Percentiles rank a stretch among this genome's conserved stretches.
phyloP scores from a whole-genome alignment of 768 basidiomycete genomes.

The Phaffia tasmanica region DNA sequence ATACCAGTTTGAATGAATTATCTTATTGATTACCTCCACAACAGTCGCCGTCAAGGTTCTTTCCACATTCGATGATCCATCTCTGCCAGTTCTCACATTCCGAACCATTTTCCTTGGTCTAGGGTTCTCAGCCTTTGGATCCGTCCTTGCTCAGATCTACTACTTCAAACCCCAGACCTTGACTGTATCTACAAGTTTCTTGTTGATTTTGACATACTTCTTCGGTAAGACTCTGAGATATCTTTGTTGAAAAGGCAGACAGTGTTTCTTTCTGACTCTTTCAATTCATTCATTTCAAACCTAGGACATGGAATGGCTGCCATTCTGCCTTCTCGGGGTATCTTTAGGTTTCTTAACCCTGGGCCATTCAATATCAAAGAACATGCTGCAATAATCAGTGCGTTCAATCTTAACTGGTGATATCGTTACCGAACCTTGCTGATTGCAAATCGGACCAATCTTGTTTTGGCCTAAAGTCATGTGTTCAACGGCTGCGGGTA shows the following conservation, averaged over 20 bases:
- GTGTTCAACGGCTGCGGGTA: conserved; percentile 35
- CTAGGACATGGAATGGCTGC: conserved; percentile 26
- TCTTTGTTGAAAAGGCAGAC: not conserved
- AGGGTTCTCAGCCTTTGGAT: conserved; percentile 34
- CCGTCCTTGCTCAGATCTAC: conserved; percentile 29
- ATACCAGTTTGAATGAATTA: not conserved
- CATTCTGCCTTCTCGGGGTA: conserved; percentile 28
- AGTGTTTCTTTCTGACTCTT: not conserved
- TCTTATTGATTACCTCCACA: conserved; percentile 24
- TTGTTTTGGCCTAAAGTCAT: conserved; percentile 31
- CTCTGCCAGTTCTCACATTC: conserved; percentile 33
- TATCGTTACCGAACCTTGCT: not conserved
- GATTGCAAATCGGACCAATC: not conserved
- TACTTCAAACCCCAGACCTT: conserved; percentile 35
- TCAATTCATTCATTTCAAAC: not conserved
- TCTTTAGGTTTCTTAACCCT: conserved; percentile 34
- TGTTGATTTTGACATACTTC: conserved; percentile 35
- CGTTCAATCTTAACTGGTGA: no score
- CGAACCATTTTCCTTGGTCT: conserved; percentile 33
- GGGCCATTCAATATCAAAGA: conserved; percentile 37
- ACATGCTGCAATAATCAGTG: conserved; percentile 26
- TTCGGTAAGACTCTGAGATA: conserved; percentile 29
- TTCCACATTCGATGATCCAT: conserved; percentile 31
- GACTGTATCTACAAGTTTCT: conserved; percentile 34
- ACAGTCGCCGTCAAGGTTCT: conserved; percentile 43